phyloP scores from a whole-genome alignment of 2,329 filamentous ascomycete genomes.

The Neopestalotiopsis sp. region DNA sequence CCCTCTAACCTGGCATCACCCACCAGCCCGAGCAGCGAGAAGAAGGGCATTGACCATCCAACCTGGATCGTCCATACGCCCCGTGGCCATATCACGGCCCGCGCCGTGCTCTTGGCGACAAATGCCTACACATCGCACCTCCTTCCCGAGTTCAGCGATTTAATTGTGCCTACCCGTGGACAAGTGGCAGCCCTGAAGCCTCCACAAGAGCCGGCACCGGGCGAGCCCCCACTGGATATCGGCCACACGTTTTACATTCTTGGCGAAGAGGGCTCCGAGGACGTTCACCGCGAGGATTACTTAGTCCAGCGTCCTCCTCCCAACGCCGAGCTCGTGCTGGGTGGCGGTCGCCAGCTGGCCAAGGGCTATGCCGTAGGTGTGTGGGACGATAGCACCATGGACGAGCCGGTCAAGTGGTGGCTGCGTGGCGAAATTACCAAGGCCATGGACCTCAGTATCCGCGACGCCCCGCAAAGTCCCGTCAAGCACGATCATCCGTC shows the following conservation, averaged over 20 bases:
- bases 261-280: slow-evolving; percentile 37
- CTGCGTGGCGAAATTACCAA: slow-evolving; percentile 52
- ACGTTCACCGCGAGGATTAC: slow-evolving; percentile 67
- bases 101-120: slow-evolving; percentile 75
- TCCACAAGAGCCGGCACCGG: slow-evolving; percentile 40
- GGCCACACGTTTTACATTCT: slow-evolving; percentile 69
- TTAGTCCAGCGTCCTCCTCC: slow-evolving; percentile 70
- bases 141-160: slow-evolving; percentile 68
- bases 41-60: slow-evolving; percentile 20
- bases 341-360: slow-evolving; percentile 68
- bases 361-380: slow-evolving; percentile 58
- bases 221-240: slow-evolving; percentile 40
- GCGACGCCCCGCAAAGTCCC: slow-evolving; percentile 18
- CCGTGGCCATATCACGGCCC: slow-evolving; percentile 68
- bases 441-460: slow-evolving; percentile 45
- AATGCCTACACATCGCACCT: slow-evolving; percentile 85
- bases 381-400: slow-evolving; percentile 63
- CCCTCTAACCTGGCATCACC: slow-evolving; percentile 22
- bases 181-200: slow-evolving; percentile 72
- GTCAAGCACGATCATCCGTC: not conserved
- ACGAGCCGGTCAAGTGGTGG: slow-evolving; percentile 59
- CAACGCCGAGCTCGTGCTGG: slow-evolving; percentile 68
- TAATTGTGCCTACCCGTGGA: slow-evolving; percentile 79
- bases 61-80: slow-evolving; percentile 69
- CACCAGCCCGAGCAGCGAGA: slow-evolving; percentile 17